These are phyloP conservation scores for Malus orientalis DNA, from an alignment of 306 rosid genomes.

Conservation along the genomic window DNA sequence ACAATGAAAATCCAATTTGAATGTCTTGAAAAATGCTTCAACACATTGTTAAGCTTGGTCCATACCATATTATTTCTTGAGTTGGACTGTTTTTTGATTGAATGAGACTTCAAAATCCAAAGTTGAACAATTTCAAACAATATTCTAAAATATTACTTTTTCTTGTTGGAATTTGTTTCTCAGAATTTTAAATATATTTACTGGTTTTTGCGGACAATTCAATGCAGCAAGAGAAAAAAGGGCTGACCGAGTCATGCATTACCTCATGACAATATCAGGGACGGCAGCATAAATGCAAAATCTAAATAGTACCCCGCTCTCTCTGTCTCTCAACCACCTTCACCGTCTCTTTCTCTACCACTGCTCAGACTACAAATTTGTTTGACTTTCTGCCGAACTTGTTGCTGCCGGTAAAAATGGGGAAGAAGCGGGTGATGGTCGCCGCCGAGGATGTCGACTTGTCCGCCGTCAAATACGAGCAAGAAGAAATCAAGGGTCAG, in stretches of 20 bases:
- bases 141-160: too few species aligned
- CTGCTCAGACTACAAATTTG: background rate
- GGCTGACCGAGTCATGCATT: background rate
- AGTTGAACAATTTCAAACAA: too few species aligned
- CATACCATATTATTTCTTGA: too few species aligned
- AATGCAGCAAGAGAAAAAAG: background rate
- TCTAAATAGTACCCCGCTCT: background rate
- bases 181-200: too few species aligned
- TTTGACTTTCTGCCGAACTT: background rate
- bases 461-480: slow-evolving; percentile 51
- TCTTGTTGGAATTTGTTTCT: background rate
- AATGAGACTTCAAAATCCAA: too few species aligned
- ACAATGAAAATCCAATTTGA: too few species aligned
- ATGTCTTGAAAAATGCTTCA: too few species aligned
- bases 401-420: slow-evolving; percentile 33
- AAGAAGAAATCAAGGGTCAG: slow-evolving; percentile 46
- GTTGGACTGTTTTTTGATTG: too few species aligned
- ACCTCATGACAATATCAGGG: background rate
- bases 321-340: background rate
- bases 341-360: background rate
- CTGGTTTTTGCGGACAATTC: background rate
- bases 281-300: background rate
- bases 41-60: too few species aligned
- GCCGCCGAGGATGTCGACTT: slow-evolving; percentile 61
- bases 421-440: slow-evolving; percentile 54